phyloP scores from a whole-genome alignment of 257 asterid species.

The Leonotis leonurus region DNA sequence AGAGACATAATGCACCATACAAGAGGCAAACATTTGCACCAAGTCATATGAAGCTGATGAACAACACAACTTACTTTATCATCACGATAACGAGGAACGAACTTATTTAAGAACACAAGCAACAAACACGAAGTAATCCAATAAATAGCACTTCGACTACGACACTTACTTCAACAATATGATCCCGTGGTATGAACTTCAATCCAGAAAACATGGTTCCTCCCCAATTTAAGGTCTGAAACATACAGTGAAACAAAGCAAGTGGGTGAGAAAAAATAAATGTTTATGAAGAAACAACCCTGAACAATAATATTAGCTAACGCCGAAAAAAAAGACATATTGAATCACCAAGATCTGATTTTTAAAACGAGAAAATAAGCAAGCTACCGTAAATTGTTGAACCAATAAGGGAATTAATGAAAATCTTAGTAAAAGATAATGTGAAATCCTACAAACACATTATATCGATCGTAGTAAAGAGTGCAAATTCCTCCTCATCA shows the following conservation, averaged over 20 bases:
- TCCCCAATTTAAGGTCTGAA: background rate
- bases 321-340: too few species aligned
- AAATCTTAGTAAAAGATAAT: background rate
- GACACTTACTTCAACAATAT: slow-evolving; percentile 12
- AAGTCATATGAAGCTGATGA: too few species aligned
- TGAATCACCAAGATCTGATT: background rate
- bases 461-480: background rate
- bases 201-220: slow-evolving; percentile 38
- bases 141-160: too few species aligned
- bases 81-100: background rate
- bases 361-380: background rate
- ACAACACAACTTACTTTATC: background rate
- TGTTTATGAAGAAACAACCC: background rate
- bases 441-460: background rate
- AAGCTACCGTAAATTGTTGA: background rate
- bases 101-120: background rate
- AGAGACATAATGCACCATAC: background rate
- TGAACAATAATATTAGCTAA: background rate
- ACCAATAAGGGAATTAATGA: background rate
- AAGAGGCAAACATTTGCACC: too few species aligned
- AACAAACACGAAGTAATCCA: background rate
- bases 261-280: background rate
- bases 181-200: slow-evolving; percentile 45
- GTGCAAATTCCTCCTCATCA: background rate
- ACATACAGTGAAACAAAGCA: background rate